Evolutionary conservation across 169 alveolate species (phyloP).

Genomic region (Plasmodium malariae): DNA sequence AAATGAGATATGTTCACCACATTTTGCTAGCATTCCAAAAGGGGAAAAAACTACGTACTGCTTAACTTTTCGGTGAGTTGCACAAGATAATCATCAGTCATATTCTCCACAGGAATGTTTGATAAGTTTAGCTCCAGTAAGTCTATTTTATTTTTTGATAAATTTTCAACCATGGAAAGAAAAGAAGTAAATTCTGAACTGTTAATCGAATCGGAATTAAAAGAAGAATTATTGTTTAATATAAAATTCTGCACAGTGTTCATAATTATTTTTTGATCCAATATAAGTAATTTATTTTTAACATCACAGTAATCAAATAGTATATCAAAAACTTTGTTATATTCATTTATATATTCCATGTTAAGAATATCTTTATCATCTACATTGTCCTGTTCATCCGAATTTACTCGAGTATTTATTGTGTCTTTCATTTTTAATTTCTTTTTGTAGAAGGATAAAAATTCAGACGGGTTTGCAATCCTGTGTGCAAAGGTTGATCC

Average conservation of each 20-base stretch:
- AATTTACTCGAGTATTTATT: not conserved
- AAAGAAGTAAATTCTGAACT: constrained; percentile 25
- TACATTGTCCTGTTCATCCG: not conserved
- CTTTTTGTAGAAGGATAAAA: constrained; percentile 79
- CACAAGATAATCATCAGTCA: constrained; percentile 33
- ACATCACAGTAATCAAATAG: constrained; percentile 49
- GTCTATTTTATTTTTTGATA: constrained; percentile 20
- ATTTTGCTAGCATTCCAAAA: too few relatives aligned
- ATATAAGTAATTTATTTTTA: constrained; percentile 19
- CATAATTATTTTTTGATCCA: constrained; percentile 40
- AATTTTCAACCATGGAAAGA: constrained; percentile 16
- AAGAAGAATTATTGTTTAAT: constrained; percentile 42
- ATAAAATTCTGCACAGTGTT: constrained; percentile 50
- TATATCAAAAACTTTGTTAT: constrained; percentile 69
- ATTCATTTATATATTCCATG: constrained; percentile 57
- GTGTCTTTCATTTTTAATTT: constrained; percentile 13
- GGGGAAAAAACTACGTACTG: not conserved
- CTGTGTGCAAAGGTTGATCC: constrained; percentile 81
- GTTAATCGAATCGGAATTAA: constrained; percentile 32
- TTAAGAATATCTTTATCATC: constrained; percentile 28
- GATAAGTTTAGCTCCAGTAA: not conserved
- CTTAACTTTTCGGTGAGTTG: constrained; percentile 1
- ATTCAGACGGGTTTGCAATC: constrained; percentile 87
- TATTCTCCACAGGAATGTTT: constrained; percentile 33
- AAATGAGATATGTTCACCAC: too few relatives aligned